Evolutionary conservation across 441 rosid species (phyloP), one percentile per base, ranked within the genome.

Genomic region (Syzygium syzygioides): DNA sequence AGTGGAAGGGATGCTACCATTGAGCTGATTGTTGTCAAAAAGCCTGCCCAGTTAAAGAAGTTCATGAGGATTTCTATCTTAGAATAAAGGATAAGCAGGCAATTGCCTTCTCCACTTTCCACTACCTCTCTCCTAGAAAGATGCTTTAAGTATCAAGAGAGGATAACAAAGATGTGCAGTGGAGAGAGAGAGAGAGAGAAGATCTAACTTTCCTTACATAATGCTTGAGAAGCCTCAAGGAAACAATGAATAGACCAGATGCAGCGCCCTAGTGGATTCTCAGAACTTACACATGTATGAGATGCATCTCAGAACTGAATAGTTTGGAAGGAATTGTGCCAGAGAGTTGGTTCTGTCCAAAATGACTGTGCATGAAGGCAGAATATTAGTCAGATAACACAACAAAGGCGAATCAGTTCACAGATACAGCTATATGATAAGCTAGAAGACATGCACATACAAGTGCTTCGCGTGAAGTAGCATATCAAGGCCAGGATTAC

Each of bases 401-500:
- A 80, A 32, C 52, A 88, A 45, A 48, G 26, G 14, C 4, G 14
- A 79, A 60, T 37, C 3, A 84, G 79, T 9, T 2, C 11, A 54
- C 34, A 59, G 57, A 86, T 60, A 55, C 19, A 34, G 62, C 5
- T 4, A 55, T 34, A 25, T 86, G 20, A 25, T 55, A 84, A 60
- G 55, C 10, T 56, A 34, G 37, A 87, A 85, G 91, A 86, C 85
- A 87, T 79, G 45, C 86, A 23, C 95, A 84, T 95, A 98, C 99
- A 97, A 98, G 92, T 98, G 99, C 87, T 86, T 86, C 86, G 97
- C 84, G 3, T 91, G 4, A 89, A 91, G 86, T 88, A 98, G 94
- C 95, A 90, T 90, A 90, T 98, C 98, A 80, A 98, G 97, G 62
- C 99, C 99, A 87, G 95, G 94, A 62, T 94, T 86, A 28, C 91